Evolutionary conservation across 306 rosid species (phyloP), one percentile per base, ranked within the genome.

Genomic region (Sindora glabra): DNA sequence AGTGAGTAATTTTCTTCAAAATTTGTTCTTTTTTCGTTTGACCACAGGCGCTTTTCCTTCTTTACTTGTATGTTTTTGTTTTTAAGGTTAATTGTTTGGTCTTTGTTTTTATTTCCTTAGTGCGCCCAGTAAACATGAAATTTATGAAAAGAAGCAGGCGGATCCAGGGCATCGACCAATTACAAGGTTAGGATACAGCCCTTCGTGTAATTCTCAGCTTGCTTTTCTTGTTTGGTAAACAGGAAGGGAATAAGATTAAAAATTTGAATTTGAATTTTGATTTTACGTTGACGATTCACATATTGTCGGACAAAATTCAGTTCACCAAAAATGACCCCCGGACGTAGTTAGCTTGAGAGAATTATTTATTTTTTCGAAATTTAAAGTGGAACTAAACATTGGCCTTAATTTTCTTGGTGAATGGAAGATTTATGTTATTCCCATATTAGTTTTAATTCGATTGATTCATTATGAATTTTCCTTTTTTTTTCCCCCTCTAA

Each of bases 101-200:
- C 65, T 69, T 36, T 13, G 4, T 36, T 60, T 32, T 64, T n/a
- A n/a, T n/a, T n/a, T n/a, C n/a, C n/a, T n/a, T n/a, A n/a, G 24
- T 50, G 37, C 14, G 32, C n/a, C 24, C 77, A 92, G 96, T 47
- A 88, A 80, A 38, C 70, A 72, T 27, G 89, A 76, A 19, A 50
- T 76, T 45, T 77, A 64, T 70, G 89, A 81, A 51, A 92, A 92
- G 77, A 87, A 92, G 82, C 96, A 86, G 73, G 99, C 80, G 32
- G 94, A 86, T 83, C 95, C 84, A 46, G 84, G 62, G 5, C 95
- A 86, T 69, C 81, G 99, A 57, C 99, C 96, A 25, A 89, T 92
- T 68, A 89, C 96, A 13, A 80, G 99, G 96, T 89, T 29, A 29
- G 85, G 54, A 34, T 59, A 46, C 27, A 10, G 50, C 10, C 56